phyloP scores from a whole-genome alignment of 139 green algal species.

The Coelastrella sp. region DNA sequence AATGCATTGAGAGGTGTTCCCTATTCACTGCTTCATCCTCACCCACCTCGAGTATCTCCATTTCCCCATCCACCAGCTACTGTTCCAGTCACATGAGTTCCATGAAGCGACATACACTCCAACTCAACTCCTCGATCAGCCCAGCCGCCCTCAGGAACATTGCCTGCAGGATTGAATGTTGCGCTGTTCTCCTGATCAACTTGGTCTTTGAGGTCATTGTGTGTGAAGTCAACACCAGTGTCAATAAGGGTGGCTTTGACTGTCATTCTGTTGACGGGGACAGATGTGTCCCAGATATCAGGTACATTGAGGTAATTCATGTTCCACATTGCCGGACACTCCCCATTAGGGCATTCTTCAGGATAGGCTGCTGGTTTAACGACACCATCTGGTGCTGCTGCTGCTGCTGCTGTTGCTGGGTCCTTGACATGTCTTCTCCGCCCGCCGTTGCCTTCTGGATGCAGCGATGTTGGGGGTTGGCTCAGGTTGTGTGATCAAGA shows the following conservation, averaged over 20 bases:
- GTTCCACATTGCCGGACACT: background rate
- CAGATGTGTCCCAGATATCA: background rate
- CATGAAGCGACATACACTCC: background rate
- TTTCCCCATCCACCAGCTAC: background rate
- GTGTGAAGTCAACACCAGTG: background rate
- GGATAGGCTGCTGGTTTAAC: background rate
- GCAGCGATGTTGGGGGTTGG: background rate
- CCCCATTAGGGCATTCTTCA: background rate
- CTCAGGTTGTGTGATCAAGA: background rate
- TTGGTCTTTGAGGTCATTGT: background rate
- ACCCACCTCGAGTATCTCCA: background rate
- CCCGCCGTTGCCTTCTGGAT: background rate
- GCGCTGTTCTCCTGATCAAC: background rate
- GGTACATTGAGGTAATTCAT: background rate
- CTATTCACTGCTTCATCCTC: too few species aligned
- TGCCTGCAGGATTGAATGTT: background rate
- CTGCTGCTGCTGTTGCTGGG: background rate
- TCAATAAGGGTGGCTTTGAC: too few species aligned
- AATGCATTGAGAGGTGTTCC: too few species aligned
- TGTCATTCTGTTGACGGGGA: background rate
- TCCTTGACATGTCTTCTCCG: background rate
- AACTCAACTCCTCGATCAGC: background rate
- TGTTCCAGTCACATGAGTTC: background rate
- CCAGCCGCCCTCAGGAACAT: background rate
- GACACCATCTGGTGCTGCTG: background rate